These are phyloP conservation scores for Bothriochloa decipiens DNA, from an alignment of 176 grass and related monocot genomes.

Conservation along the genomic window DNA sequence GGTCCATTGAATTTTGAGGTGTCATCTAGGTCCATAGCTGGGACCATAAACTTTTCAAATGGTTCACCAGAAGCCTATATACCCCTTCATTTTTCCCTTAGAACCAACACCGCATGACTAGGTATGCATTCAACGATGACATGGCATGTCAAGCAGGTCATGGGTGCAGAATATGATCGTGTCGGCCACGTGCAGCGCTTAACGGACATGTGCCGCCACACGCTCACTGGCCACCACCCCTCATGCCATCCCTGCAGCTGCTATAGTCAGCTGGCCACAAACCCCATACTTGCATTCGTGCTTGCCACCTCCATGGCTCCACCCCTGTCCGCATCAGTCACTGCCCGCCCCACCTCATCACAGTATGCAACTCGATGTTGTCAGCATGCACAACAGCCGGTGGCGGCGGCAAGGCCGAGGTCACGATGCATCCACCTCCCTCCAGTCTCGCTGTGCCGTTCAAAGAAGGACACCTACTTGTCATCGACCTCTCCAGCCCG, in stretches of 20 bases:
- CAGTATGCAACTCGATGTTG: background rate
- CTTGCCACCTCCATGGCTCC: background rate
- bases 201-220: background rate
- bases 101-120: background rate
- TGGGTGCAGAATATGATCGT: background rate
- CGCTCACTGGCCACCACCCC: background rate
- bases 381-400: background rate
- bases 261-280: background rate
- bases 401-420: background rate
- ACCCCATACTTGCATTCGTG: background rate
- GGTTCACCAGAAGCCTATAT: background rate
- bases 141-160: background rate
- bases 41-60: background rate
- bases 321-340: background rate
- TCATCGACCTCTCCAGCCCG: background rate
- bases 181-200: background rate
- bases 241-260: background rate
- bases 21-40: background rate
- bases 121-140: background rate
- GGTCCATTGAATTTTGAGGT: background rate
- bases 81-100: background rate
- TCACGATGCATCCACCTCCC: background rate
- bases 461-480: background rate
- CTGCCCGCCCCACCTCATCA: background rate
- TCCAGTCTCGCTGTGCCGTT: background rate